Evolutionary conservation across 768 basidiomycete genomes (phyloP), one percentile per base, ranked within the genome.

Genomic region (Sporobolomyces phaffii): DNA sequence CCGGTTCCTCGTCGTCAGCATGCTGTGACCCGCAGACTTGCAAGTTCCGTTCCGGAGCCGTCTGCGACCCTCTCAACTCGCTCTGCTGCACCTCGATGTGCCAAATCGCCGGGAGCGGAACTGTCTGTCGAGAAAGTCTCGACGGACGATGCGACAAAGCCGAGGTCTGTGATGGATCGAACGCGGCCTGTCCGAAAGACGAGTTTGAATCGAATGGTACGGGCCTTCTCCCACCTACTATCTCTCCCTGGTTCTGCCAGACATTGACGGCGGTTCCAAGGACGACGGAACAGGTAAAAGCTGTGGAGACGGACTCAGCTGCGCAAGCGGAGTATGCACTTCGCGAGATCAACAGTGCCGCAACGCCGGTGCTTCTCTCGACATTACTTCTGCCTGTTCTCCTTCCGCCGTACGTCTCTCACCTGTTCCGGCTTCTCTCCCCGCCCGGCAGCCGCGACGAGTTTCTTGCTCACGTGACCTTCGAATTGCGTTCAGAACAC

Each of bases 251-350:
- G n/a, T n/a, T n/a, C n/a, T n/a, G n/a, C n/a, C n/a, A n/a, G n/a
- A n/a, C n/a, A n/a, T n/a, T n/a, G n/a, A n/a, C n/a, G n/a, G n/a
- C n/a, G n/a, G n/a, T n/a, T n/a, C n/a, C n/a, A n/a, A n/a, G n/a
- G n/a, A n/a, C n/a, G n/a, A n/a, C n/a, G n/a, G n/a, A n/a, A n/a
- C 65, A 85, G 85, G 87, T 38, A 80, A 82, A 76, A 81, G 81
- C 62, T 91, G 90, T 75, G 89, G 90, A 36, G 78, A 80, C 65
- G 83, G 83, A 43, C 78, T 91, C 40, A 82, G 83, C 29, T 91
- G 90, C 77, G 89, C 90, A 1, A 84, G 82, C 71, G 90, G 90
- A 11, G 78, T 81, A 34, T 93, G 90, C 77, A 91, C 90, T 33
- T 89, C 87, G 10, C 75, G 86, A 24, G 80, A 83, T 65, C 77